Evolutionary conservation across 2,329 filamentous ascomycete genomes (phyloP), one percentile per base, ranked within the genome.

Genomic region (Phaeosphaeria sp.): DNA sequence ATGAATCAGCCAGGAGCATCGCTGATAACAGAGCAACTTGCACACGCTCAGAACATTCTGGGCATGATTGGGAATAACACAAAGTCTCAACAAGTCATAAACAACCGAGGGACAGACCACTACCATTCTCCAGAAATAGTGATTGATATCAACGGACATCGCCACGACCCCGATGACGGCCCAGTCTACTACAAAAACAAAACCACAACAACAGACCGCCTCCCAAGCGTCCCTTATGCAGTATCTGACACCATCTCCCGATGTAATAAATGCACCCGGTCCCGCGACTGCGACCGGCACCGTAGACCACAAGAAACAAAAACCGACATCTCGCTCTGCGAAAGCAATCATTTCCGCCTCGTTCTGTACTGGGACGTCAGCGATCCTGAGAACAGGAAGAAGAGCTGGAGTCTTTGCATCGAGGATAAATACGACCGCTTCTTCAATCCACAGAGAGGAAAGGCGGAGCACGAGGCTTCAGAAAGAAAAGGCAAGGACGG

Each of bases 351-450:
- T 46, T 15, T 24, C 6, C 51, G 55, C 18, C 53, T 67, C 53
- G 36, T 22, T 15, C 15, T 67, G 1, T 56, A 18, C 21, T 65
- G 60, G 64, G 55, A 51, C 13, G 21, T 53, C 36, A 30, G 56
- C 21, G 64, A 67, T 39, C 60, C 62, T 3, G 51, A 50, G 2
- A 67, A 67, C 33, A 40, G 48, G 1, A 53, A 58, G 6, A 18
- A 49, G 4, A 55, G 25, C 6, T 67, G 59, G 58, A 52, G 42
- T 13, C 30, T 67, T 13, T 48, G 57, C 21, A 59, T 65, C 27
- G 22, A 49, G 13, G 46, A 49, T 11, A 43, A 49, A 13, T 55
- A 42, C 21, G 46, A 50, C 18, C 39, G n/a, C 39, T 55, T 55
- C 18, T 3, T 22, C 13, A 24, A 55, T 22, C 36, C 45, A 6